Evolutionary conservation across 2,329 filamentous ascomycete species (phyloP).

Genomic region (Aphanoascus verrucosus): DNA sequence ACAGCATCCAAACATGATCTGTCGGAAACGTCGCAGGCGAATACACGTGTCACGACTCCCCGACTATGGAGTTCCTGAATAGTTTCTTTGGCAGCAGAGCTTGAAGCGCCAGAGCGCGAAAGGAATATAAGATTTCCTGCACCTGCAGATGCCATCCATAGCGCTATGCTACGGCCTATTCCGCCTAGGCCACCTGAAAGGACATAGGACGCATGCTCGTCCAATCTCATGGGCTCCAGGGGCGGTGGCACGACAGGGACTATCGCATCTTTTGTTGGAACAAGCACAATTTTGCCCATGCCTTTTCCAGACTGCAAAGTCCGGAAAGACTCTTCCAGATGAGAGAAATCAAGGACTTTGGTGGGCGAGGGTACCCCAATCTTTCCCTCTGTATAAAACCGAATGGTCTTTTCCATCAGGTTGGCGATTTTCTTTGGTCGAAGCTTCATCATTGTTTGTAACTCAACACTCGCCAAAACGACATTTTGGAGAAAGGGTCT

Average conservation of each 20-base stretch:
- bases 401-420: conserved; percentile 14
- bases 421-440: conserved; percentile 12
- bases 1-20: conserved; percentile 9
- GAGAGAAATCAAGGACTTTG: conserved; percentile 13
- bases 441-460: conserved; percentile 16
- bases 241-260: conserved; percentile 16
- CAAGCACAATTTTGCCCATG: conserved; percentile 10
- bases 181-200: conserved; percentile 14
- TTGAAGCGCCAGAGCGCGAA: conserved; percentile 17
- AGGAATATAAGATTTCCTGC: conserved; percentile 25
- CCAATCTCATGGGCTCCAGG: neutral
- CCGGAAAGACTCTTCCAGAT: conserved; percentile 18
- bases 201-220: conserved; percentile 18
- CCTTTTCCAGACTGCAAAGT: conserved; percentile 16
- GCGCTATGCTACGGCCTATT: conserved; percentile 6
- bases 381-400: conserved; percentile 15
- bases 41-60: neutral
- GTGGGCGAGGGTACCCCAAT: conserved; percentile 16
- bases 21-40: conserved; percentile 19
- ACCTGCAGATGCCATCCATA: conserved; percentile 19
- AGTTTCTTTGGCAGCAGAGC: neutral
- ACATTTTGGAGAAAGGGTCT: conserved; percentile 16
- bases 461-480: conserved; percentile 16
- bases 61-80: conserved; percentile 1
- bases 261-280: conserved; percentile 14